Evolutionary conservation across 805 yeast genomes (phyloP).

Genomic region (Kodamaea laetipori): DNA sequence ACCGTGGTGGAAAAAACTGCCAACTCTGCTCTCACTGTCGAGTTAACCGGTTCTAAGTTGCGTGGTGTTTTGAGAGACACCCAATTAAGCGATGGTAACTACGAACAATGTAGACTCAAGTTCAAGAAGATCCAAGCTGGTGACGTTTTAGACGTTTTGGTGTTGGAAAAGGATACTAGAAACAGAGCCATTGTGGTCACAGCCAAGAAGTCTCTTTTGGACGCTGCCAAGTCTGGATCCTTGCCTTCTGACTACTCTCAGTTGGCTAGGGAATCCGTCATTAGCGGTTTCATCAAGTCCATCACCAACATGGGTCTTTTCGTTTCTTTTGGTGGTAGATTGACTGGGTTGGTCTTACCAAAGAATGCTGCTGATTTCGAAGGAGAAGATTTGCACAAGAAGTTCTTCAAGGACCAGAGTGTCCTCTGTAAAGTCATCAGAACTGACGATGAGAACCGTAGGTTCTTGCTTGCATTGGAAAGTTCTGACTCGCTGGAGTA

Average conservation of each 20-base stretch:
- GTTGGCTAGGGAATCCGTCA: constrained; percentile 47
- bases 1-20: constrained; percentile 72
- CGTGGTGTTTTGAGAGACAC: constrained; percentile 75
- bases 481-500: constrained; percentile 27
- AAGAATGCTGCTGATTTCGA: constrained; percentile 53
- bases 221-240: constrained; percentile 53
- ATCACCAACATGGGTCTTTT: constrained; percentile 81
- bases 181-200: constrained; percentile 64
- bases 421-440: constrained; percentile 66
- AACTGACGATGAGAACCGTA: constrained; percentile 65
- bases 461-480: constrained; percentile 69
- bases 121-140: constrained; percentile 68
- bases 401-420: constrained; percentile 68
- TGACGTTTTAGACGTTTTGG: constrained; percentile 57
- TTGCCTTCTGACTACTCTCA: constrained; percentile 67
- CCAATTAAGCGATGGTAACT: constrained; percentile 75
- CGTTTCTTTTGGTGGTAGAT: constrained; percentile 74
- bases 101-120: constrained; percentile 67
- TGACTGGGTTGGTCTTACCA: constrained; percentile 82
- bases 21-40: constrained; percentile 68
- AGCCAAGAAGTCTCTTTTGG: constrained; percentile 65
- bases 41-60: constrained; percentile 47
- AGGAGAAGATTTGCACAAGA: constrained; percentile 51
- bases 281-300: constrained; percentile 78
- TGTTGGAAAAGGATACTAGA: constrained; percentile 65